Conservation (phyloP, 345 rosid species). For the Sapria himalayana region DNA sequence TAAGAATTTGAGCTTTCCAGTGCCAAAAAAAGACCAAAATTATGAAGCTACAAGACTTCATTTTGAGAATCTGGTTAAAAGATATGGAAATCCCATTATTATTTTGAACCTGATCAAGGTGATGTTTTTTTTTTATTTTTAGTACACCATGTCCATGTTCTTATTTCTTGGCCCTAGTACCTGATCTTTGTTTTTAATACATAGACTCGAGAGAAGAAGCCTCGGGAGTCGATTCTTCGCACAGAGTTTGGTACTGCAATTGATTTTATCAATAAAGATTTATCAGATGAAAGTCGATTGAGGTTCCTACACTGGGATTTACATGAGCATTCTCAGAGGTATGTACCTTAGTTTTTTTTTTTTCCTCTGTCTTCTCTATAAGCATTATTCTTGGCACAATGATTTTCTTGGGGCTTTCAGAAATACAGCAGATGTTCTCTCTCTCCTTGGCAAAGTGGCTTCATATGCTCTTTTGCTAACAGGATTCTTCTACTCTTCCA, state of each 20-base stretch:
- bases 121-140: slow-evolving; percentile 9
- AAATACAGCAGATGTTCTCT: slow-evolving; percentile 58
- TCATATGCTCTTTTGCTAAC: slow-evolving; percentile 53
- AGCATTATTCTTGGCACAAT: neutral
- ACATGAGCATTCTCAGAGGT: slow-evolving; percentile 75
- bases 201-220: slow-evolving; percentile 57
- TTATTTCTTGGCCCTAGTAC: slow-evolving; percentile 2
- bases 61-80: slow-evolving; percentile 67
- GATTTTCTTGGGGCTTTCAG: slow-evolving; percentile 21
- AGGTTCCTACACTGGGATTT: slow-evolving; percentile 86
- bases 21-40: slow-evolving; percentile 71
- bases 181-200: slow-evolving; percentile 2
- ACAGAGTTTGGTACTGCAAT: slow-evolving; percentile 94
- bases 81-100: slow-evolving; percentile 92
- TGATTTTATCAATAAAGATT: slow-evolving; percentile 68
- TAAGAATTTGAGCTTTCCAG: slow-evolving; percentile 20
- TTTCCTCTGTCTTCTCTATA: neutral
- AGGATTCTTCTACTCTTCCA: slow-evolving; percentile 74
- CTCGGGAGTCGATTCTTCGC: slow-evolving; percentile 86
- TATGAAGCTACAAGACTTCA: slow-evolving; percentile 89
- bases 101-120: slow-evolving; percentile 91
- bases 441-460: slow-evolving; percentile 72
- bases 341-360: slow-evolving; percentile 6
- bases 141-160: neutral
- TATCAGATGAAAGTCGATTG: slow-evolving; percentile 53